Evolutionary conservation across 2,329 filamentous ascomycete genomes (phyloP).

Genomic region (Alternaria triticina): DNA sequence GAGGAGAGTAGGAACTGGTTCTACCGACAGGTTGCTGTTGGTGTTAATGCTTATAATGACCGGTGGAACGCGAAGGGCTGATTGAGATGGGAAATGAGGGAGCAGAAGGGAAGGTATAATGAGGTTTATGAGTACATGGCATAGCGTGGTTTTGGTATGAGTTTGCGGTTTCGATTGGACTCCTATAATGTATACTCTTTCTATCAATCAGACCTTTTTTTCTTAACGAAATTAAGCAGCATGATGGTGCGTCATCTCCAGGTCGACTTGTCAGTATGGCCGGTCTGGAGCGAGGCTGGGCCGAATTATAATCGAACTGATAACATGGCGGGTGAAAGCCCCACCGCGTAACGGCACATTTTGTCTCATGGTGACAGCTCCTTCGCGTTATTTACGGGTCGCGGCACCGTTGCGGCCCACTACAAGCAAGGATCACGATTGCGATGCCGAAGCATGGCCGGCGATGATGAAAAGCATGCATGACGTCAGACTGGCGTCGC

Average conservation of each 20-base stretch:
- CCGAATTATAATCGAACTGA: neutral
- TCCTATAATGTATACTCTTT: conserved; percentile 8
- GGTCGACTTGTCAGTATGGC: neutral
- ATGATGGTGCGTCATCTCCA: neutral
- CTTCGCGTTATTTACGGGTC: neutral
- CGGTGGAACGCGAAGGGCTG: conserved; percentile 68
- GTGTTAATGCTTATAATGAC: conserved; percentile 72
- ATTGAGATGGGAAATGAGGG: neutral
- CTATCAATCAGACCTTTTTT: neutral
- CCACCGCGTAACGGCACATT: neutral
- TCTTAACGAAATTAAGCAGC: rapidly evolving
- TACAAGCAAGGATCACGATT: neutral
- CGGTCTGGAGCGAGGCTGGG: neutral
- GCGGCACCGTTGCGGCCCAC: conserved; percentile 8
- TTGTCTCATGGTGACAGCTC: neutral
- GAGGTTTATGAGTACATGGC: conserved; percentile 3
- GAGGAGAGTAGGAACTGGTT: conserved; percentile 75
- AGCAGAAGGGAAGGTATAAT: neutral
- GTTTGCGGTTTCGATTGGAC: neutral
- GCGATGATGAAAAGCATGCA: conserved; percentile 6
- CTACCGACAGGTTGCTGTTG: conserved; percentile 69
- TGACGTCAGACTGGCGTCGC: conserved; percentile 15
- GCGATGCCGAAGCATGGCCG: conserved; percentile 13
- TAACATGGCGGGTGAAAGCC: neutral
- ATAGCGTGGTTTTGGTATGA: conserved; percentile 6